Conservation (phyloP, 306 rosid genomes). For the Prunus padus region DNA sequence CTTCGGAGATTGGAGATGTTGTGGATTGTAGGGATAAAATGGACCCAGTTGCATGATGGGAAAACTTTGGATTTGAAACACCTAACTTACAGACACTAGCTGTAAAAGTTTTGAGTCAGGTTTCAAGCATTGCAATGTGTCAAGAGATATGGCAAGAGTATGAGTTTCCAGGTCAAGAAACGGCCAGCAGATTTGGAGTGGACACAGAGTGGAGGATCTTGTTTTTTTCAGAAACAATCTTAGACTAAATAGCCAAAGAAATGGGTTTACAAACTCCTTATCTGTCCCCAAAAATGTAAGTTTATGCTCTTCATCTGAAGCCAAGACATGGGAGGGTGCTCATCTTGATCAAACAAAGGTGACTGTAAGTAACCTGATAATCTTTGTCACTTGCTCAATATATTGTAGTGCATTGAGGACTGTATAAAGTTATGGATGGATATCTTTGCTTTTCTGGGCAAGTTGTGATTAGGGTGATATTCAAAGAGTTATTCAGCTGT, state of each 20-base stretch:
- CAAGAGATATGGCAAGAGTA: conserved; percentile 43
- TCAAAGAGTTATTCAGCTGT: not conserved
- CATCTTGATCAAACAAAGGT: conserved; percentile 30
- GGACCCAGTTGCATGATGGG: conserved; percentile 61
- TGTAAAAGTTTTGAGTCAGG: conserved; percentile 55
- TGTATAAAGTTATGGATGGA: not conserved
- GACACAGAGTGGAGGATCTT: conserved; percentile 46
- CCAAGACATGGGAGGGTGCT: conserved; percentile 22
- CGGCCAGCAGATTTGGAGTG: conserved; percentile 27
- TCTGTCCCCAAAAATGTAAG: not conserved
- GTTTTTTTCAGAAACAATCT: conserved; percentile 52
- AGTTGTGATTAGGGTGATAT: not conserved
- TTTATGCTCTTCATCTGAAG: conserved; percentile 10
- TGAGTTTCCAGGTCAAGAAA: conserved; percentile 30
- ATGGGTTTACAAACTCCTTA: conserved; percentile 20
- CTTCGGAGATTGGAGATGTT: conserved; percentile 48
- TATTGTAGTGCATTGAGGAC: not conserved
- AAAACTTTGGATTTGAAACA: conserved; percentile 53
- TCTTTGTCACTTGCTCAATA: not conserved
- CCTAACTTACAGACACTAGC: conserved; percentile 51
- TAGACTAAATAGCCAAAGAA: conserved; percentile 41
- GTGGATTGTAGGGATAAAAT: conserved; percentile 47
- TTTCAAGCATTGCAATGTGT: conserved; percentile 50
- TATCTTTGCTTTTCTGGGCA: not conserved
- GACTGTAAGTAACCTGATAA: conserved; percentile 10